Percentiles rank a stretch among this genome's conserved stretches.
Evolutionary conservation across 805 yeast genomes (phyloP).

Genomic region (Saturnispora zaruensis): DNA sequence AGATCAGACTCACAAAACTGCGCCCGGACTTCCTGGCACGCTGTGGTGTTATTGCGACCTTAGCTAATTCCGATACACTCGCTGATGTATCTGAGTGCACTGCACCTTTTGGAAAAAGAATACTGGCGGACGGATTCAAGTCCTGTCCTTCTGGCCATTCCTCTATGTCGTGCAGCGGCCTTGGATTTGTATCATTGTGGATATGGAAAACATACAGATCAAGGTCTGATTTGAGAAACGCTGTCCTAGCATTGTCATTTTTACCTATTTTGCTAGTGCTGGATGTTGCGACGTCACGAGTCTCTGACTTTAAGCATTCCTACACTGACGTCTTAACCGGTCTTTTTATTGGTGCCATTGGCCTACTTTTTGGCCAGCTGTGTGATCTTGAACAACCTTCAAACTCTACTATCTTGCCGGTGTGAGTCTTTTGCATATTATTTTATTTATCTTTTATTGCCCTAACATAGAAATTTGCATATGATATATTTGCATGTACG

Average conservation of each 20-base stretch:
- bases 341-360: constrained; percentile 23
- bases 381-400: background rate
- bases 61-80: constrained; percentile 28
- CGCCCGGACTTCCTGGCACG: constrained; percentile 86
- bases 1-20: constrained; percentile 74
- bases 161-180: constrained; percentile 57
- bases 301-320: constrained; percentile 89
- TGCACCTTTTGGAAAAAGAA: constrained; percentile 26
- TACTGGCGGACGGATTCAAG: constrained; percentile 55
- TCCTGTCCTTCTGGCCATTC: constrained; percentile 80
- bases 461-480: too few species aligned
- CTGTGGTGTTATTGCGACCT: constrained; percentile 42
- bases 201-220: constrained; percentile 14
- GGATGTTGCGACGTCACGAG: constrained; percentile 41
- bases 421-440: background rate
- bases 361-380: background rate
- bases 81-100: constrained; percentile 25
- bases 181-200: constrained; percentile 49
- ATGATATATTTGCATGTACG: too few species aligned
- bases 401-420: background rate
- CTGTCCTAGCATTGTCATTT: constrained; percentile 16
- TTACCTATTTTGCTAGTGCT: constrained; percentile 32
- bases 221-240: background rate
- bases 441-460: too few species aligned
- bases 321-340: constrained; percentile 75